A percentile compares a stretch with the other conserved stretches of the same genome.
Conservation (phyloP, 2,329 filamentous ascomycete genomes). For the Cytospora piceae region DNA sequence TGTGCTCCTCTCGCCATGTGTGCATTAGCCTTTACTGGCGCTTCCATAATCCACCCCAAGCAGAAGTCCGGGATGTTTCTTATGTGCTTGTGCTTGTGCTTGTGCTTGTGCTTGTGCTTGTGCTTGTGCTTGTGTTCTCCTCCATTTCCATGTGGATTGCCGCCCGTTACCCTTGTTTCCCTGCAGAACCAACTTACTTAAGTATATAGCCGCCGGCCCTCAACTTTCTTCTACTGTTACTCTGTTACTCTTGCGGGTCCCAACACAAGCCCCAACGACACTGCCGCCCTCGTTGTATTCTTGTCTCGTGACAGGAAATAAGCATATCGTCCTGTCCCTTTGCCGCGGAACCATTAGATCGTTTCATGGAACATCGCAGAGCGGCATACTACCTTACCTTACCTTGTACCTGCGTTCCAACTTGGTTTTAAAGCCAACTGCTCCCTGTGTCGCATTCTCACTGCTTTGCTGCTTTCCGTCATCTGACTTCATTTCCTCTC, state of each 20-base stretch:
- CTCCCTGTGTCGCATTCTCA: neutral
- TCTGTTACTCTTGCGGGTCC: constrained; percentile 1
- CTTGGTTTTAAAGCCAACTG: constrained; percentile 5
- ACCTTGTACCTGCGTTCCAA: neutral
- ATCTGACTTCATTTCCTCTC: neutral
- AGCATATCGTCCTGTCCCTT: neutral
- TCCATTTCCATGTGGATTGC: constrained; percentile 7
- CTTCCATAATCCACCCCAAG: constrained; percentile 6
- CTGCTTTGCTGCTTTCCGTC: constrained; percentile 8
- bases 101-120: too few relatives aligned
- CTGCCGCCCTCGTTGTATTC: neutral
- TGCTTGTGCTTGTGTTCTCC: too few relatives aligned
- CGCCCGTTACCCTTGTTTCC: constrained; percentile 8
- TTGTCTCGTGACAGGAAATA: neutral
- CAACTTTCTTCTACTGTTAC: constrained; percentile 1
- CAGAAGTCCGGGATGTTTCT: neutral
- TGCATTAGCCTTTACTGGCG: constrained; percentile 21
- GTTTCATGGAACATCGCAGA: constrained; percentile 26
- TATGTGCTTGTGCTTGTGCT: too few relatives aligned
- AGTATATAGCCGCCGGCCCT: constrained; percentile 28
- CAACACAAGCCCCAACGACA: constrained; percentile 8
- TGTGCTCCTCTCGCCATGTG: constrained; percentile 6
- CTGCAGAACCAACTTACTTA: neutral
- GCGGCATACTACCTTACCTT: neutral
- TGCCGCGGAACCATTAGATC: constrained; percentile 7